Evolutionary conservation across 2,329 filamentous ascomycete genomes (phyloP).

Genomic region (Ilyonectria robusta): DNA sequence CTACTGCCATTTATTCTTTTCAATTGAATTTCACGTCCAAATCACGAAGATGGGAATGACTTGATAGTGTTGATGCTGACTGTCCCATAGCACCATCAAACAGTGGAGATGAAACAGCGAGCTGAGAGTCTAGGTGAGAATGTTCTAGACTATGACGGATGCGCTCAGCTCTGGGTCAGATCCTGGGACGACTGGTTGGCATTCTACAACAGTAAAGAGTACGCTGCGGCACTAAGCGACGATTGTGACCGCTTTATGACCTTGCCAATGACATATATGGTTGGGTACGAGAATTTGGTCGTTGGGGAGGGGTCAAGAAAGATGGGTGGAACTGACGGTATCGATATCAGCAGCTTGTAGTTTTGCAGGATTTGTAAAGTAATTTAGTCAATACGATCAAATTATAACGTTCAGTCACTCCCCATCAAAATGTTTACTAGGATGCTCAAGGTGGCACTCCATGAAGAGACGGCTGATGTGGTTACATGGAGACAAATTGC

Average conservation of each 20-base stretch:
- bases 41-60: neutral
- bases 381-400: too few relatives aligned
- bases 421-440: too few relatives aligned
- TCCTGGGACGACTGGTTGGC: slow-evolving; percentile 22
- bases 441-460: too few relatives aligned
- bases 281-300: slow-evolving; percentile 19
- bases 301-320: slow-evolving; percentile 6
- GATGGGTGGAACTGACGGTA: slow-evolving; percentile 5
- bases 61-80: neutral
- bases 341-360: neutral
- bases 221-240: slow-evolving; percentile 19
- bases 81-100: slow-evolving; percentile 4
- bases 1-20: neutral
- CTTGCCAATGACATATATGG: slow-evolving; percentile 19
- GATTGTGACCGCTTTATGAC: slow-evolving; percentile 18
- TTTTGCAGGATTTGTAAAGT: too few relatives aligned
- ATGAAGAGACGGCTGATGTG: too few relatives aligned
- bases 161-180: slow-evolving; percentile 22
- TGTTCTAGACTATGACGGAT: slow-evolving; percentile 18
- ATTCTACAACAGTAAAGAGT: slow-evolving; percentile 24
- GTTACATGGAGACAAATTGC: too few relatives aligned
- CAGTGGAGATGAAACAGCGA: slow-evolving; percentile 15
- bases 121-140: slow-evolving; percentile 4
- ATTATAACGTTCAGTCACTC: too few relatives aligned
- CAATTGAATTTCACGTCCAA: neutral